A percentile compares a stretch with the other conserved stretches of the same genome.
Evolutionary conservation across 768 basidiomycete genomes (phyloP).

Genomic region (Wakefieldia striispora): DNA sequence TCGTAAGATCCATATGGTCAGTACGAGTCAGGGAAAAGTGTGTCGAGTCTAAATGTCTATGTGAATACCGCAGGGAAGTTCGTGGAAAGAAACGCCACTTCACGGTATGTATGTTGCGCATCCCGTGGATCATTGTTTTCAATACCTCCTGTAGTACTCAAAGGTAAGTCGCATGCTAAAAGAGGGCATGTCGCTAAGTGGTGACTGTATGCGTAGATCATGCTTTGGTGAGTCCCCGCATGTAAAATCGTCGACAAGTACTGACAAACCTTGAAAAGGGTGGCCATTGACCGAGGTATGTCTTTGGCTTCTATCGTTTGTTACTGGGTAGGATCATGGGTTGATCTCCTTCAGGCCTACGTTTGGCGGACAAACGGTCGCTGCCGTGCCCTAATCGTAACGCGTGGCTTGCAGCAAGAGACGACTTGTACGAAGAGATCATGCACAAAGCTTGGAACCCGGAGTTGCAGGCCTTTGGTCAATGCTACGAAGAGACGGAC

Average conservation of each 20-base stretch:
- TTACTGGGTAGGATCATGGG: neutral
- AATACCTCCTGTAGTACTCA: slow-evolving; percentile 54
- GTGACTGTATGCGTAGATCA: slow-evolving; percentile 49
- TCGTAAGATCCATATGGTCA: slow-evolving; percentile 75
- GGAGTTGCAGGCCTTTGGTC: slow-evolving; percentile 67
- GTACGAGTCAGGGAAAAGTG: slow-evolving; percentile 32
- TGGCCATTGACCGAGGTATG: slow-evolving; percentile 86
- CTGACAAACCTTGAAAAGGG: slow-evolving; percentile 49
- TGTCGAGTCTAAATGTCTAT: slow-evolving; percentile 22
- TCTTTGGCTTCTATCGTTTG: neutral
- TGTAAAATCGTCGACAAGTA: neutral
- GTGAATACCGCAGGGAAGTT: slow-evolving; percentile 69
- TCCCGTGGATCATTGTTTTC: neutral
- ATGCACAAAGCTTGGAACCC: slow-evolving; percentile 87
- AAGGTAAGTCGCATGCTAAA: slow-evolving; percentile 49
- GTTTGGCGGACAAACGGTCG: slow-evolving; percentile 92
- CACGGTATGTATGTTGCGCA: slow-evolving; percentile 60
- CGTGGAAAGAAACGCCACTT: slow-evolving; percentile 82
- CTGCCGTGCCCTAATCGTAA: slow-evolving; percentile 76
- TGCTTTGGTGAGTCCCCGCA: slow-evolving; percentile 69
- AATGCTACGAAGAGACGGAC: slow-evolving; percentile 85
- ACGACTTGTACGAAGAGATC: slow-evolving; percentile 89
- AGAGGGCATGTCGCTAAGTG: slow-evolving; percentile 4
- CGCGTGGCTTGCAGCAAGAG: slow-evolving; percentile 75
- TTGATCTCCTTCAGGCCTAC: slow-evolving; percentile 50